Percentiles rank a stretch among this genome's conserved stretches.
Conservation (phyloP, 345 rosid genomes). For the Euclidium syriacum region DNA sequence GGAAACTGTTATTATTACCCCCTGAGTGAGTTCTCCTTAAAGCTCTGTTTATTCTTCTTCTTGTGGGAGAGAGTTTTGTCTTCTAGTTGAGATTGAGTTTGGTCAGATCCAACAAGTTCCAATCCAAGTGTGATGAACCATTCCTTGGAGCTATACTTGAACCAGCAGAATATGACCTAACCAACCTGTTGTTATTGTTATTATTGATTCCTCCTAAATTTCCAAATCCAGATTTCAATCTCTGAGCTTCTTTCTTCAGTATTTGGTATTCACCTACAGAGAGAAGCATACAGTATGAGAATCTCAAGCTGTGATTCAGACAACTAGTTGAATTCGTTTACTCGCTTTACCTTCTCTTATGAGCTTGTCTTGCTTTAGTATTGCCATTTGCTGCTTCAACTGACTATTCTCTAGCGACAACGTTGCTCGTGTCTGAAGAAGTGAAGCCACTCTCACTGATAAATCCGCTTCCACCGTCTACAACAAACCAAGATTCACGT, state of each 20-base stretch:
- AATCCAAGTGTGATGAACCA: conserved; percentile 31
- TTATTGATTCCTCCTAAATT: conserved; percentile 27
- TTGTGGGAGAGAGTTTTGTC: conserved; percentile 6
- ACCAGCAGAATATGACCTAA: conserved; percentile 28
- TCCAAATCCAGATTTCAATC: conserved; percentile 39
- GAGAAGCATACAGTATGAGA: neutral
- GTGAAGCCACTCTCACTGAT: conserved; percentile 46
- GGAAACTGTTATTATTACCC: conserved; percentile 11
- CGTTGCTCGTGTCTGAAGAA: conserved; percentile 55
- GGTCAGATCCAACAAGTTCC: conserved; percentile 54
- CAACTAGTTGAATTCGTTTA: too few relatives aligned
- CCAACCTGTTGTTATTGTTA: conserved; percentile 30
- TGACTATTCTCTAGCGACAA: conserved; percentile 57
- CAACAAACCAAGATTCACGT: neutral
- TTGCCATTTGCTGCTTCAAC: conserved; percentile 53
- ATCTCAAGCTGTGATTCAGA: conserved; percentile 1
- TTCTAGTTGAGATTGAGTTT: conserved; percentile 50
- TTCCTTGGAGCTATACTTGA: conserved; percentile 28
- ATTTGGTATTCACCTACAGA: conserved; percentile 47
- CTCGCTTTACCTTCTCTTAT: conserved; percentile 56
- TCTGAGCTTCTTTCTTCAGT: conserved; percentile 61
- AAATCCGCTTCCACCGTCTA: conserved; percentile 62
- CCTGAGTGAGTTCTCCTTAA: neutral
- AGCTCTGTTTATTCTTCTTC: conserved; percentile 20
- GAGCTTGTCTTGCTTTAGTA: conserved; percentile 51